A percentile compares a stretch with the other conserved stretches of the same genome.
These are phyloP conservation scores for Candida xiaguanensis DNA, from an alignment of 805 yeast genomes.

Conservation along the genomic window DNA sequence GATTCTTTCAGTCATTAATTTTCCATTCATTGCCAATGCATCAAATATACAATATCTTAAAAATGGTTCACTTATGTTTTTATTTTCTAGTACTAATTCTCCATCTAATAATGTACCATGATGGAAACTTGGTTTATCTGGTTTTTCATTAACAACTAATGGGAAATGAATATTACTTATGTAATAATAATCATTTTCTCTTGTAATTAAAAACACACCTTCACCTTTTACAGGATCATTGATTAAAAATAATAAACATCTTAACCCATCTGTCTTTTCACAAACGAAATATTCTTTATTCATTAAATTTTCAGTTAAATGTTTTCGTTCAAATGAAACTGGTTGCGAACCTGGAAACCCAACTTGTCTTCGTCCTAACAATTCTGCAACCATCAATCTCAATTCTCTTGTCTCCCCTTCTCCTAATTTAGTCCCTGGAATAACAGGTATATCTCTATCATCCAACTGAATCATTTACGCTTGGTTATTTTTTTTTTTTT, in stretches of 20 bases:
- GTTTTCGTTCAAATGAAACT: constrained; percentile 76
- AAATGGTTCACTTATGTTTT: constrained; percentile 48
- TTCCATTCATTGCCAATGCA: constrained; percentile 79
- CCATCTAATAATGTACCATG: constrained; percentile 93
- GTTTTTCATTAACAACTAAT: constrained; percentile 33
- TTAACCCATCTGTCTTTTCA: constrained; percentile 91
- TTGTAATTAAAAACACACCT: constrained; percentile 81
- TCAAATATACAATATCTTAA: constrained; percentile 86
- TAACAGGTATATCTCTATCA: constrained; percentile 65
- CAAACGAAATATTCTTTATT: constrained; percentile 86
- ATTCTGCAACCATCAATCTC: constrained; percentile 64
- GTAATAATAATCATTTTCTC: constrained; percentile 83
- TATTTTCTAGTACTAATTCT: constrained; percentile 76
- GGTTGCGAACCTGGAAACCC: constrained; percentile 95
- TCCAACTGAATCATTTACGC: constrained; percentile 36
- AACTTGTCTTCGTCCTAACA: constrained; percentile 48
- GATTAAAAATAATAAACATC: constrained; percentile 73
- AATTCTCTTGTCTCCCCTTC: constrained; percentile 67
- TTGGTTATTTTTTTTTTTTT: not conserved
- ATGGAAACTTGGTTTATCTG: constrained; percentile 58
- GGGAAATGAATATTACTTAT: constrained; percentile 88
- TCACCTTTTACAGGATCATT: constrained; percentile 74
- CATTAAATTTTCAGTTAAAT: constrained; percentile 58
- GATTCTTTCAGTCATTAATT: constrained; percentile 62
- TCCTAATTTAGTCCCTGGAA: constrained; percentile 82